Evolutionary conservation across 2,329 filamentous ascomycete genomes (phyloP).

Genomic region (Fusarium sp.): DNA sequence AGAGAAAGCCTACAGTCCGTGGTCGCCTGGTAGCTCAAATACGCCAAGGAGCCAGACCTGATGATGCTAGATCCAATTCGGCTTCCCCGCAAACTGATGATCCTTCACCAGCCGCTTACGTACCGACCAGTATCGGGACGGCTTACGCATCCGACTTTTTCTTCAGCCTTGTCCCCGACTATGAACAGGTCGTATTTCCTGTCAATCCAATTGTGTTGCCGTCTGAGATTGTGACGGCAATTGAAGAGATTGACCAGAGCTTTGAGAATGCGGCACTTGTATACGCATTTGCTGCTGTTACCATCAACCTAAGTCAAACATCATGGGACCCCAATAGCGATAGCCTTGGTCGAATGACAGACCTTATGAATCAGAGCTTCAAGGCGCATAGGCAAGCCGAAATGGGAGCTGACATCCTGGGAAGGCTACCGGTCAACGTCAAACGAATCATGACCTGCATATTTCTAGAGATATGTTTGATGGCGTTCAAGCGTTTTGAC

Average conservation of each 20-base stretch:
- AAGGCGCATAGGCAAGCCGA: constrained; percentile 51
- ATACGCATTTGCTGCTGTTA: constrained; percentile 56
- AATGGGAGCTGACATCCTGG: constrained; percentile 49
- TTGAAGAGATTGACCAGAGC: constrained; percentile 53
- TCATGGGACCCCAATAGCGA: constrained; percentile 52
- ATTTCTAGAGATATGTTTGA: constrained; percentile 68
- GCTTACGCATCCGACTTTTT: constrained; percentile 54
- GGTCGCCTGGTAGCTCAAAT: constrained; percentile 56
- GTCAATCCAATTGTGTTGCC: constrained; percentile 55
- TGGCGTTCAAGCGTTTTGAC: constrained; percentile 64
- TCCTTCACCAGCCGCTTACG: constrained; percentile 8
- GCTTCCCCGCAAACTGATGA: constrained; percentile 28
- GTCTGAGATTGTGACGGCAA: constrained; percentile 52
- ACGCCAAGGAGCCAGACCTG: constrained; percentile 46
- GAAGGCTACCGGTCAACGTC: constrained; percentile 58
- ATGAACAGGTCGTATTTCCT: constrained; percentile 56
- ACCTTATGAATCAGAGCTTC: constrained; percentile 48
- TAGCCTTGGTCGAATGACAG: constrained; percentile 51
- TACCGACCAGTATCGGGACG: constrained; percentile 23
- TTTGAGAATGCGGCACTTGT: constrained; percentile 56
- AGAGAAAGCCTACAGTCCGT: constrained; percentile 55
- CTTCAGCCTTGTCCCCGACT: constrained; percentile 53
- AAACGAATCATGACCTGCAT: constrained; percentile 65
- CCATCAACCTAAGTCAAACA: constrained; percentile 55
- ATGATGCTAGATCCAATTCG: constrained; percentile 35